Evolutionary conservation across 441 rosid species (phyloP), one percentile per base, ranked within the genome.

Genomic region (Adansonia rubrostipa): DNA sequence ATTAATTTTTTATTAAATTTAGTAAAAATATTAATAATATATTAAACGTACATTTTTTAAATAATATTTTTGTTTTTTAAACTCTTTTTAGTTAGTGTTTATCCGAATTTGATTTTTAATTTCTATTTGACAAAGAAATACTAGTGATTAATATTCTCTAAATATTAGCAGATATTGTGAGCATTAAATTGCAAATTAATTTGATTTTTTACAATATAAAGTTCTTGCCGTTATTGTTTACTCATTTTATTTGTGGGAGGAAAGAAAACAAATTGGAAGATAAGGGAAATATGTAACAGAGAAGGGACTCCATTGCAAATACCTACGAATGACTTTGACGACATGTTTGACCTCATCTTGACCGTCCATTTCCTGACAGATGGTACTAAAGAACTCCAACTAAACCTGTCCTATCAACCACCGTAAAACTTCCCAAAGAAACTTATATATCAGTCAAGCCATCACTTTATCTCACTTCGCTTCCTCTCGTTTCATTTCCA

Each of bases 401-500:
- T 28, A 7, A 71, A 51, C 4, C 47, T 51, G 62, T 71, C 47
- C 62, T 9, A 9, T 71, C 19, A 54, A 64, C 70, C 62, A 64
- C 57, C 8, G 7, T 22, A 45, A 64, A 20, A 66, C 62, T 33
- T 44, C 58, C 48, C 42, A 5, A 63, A 5, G 42, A 1, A 4
- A 70, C 56, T n/a, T 11, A 1, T 67, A 60, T 68, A 60, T 65
- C 11, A n/a, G 0, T 6, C 45, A 14, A 6, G 3, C 45, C 67
- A 63, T 33, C 14, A 19, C 60, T 51, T 15, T 6, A 47, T 57
- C 80, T 24, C 67, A 77, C 57, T 50, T 80, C 78, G 7, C 51
- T 75, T 82, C 77, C 62, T 73, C 80, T 72, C 84, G 22, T 80
- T 72, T 44, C 48, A 15, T 56, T 77, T 20, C 67, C 67, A 63